Percentiles rank a stretch among this genome's conserved stretches.
Conservation (phyloP, 2,329 filamentous ascomycete species). For the Gnomoniopsis smithogilvyi region DNA sequence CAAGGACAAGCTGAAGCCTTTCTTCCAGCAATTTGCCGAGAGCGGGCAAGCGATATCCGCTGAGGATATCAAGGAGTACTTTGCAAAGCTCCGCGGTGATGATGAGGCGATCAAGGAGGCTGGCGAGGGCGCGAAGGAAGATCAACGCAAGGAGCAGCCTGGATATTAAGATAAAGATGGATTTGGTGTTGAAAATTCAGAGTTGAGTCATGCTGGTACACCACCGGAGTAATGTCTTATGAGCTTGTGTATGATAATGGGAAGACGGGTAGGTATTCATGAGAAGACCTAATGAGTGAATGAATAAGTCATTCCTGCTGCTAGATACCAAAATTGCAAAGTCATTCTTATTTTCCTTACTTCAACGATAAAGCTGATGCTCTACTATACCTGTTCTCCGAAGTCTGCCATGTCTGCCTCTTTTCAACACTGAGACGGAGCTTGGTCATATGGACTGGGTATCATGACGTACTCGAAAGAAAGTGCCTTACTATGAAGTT, state of each 20-base stretch:
- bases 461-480: too few species aligned
- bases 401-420: background rate
- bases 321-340: background rate
- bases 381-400: too few species aligned
- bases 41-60: slow-evolving; percentile 84
- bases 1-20: slow-evolving; percentile 92
- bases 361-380: too few species aligned
- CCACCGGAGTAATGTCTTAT: slow-evolving; percentile 5
- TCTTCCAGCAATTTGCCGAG: slow-evolving; percentile 91
- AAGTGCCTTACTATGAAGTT: background rate
- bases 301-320: background rate
- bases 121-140: slow-evolving; percentile 46
- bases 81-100: slow-evolving; percentile 90
- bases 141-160: slow-evolving; percentile 47
- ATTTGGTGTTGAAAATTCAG: background rate
- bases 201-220: background rate
- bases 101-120: slow-evolving; percentile 68
- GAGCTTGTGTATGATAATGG: slow-evolving; percentile 9
- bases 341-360: too few species aligned
- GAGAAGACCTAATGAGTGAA: background rate
- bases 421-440: too few species aligned
- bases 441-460: too few species aligned
- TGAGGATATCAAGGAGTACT: slow-evolving; percentile 95
- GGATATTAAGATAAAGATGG: slow-evolving; percentile 40
- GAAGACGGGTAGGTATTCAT: background rate